phyloP scores from a whole-genome alignment of 2,329 filamentous ascomycete species.

The Penicillium palitans region DNA sequence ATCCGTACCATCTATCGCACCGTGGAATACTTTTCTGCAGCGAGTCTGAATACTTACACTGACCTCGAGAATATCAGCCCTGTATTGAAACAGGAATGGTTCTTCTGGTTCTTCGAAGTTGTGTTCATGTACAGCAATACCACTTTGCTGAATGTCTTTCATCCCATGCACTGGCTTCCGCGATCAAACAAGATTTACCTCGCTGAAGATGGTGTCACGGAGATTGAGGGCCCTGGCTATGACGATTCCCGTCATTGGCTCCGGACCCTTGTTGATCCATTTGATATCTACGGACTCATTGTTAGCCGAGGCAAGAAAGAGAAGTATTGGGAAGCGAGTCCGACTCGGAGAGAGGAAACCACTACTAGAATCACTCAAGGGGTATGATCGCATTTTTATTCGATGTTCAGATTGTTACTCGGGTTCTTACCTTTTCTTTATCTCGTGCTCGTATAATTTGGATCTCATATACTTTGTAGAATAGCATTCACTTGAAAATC shows the following conservation, averaged over 20 bases:
- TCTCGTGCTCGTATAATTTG: neutral
- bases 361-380: neutral
- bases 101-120: slow-evolving; percentile 58
- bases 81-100: slow-evolving; percentile 48
- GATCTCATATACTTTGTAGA: neutral
- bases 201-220: slow-evolving; percentile 53
- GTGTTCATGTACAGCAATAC: slow-evolving; percentile 55
- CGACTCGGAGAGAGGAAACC: neutral
- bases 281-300: slow-evolving; percentile 44
- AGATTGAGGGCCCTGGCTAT: slow-evolving; percentile 53
- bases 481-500: neutral
- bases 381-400: neutral
- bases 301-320: slow-evolving; percentile 37
- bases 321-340: slow-evolving; percentile 41
- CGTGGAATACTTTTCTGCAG: slow-evolving; percentile 45
- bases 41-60: slow-evolving; percentile 35
- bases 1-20: too few species aligned
- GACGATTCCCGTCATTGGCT: slow-evolving; percentile 49
- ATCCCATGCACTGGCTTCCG: slow-evolving; percentile 54
- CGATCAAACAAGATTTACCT: slow-evolving; percentile 53
- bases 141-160: slow-evolving; percentile 53
- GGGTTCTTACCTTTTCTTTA: neutral
- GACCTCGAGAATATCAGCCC: slow-evolving; percentile 37
- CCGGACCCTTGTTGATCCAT: slow-evolving; percentile 46
- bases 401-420: neutral